Evolutionary conservation across 2,329 filamentous ascomycete genomes (phyloP), one percentile per base, ranked within the genome.

Genomic region (Aspergillus novoparasiticus): DNA sequence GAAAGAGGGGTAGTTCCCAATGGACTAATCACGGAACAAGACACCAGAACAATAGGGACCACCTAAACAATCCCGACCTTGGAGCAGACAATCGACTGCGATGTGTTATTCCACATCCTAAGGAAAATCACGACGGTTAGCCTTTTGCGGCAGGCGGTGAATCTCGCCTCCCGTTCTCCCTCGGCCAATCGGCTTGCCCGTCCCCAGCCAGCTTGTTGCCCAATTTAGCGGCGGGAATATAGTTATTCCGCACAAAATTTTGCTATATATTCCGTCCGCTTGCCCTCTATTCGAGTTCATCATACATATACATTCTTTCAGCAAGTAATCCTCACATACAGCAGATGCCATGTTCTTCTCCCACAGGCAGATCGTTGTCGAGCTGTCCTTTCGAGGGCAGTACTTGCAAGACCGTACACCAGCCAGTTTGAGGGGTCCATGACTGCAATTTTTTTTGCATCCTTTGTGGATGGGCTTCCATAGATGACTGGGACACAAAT

Each of bases 391-490:
- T 16, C 11, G 45, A 48, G 66, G 63, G 63, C 68, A 61, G 65
- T 69, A 70, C 71, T 79, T 80, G 79, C 78, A 66, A 81, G 76
- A 80, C 68, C 59, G 73, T 73, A 60, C 59, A 68, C 76, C 79
- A 79, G 77, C 75, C 71, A 76, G 80, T 81, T 81, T 82, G 80
- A 82, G 79, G 79, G 75, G 77, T 72, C 72, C 76, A 78, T 75
- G 78, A 78, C 69, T 67, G 63, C 64, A 66, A 63, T 61, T 61
- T 62, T 55, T 60, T 61, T 68, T 62, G 60, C 65, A 46, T 10
- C 64, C 41, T 56, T 11, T 62, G 66, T 80, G 78, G 71, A 71
- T 81, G 79, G 77, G 73, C 76, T 76, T 79, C 79, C 79, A 82
- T 82, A 81, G 78, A 79, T 72, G 69, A 70, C 73, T 81, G 79